Evolutionary conservation across 805 yeast genomes (phyloP), one percentile per base, ranked within the genome.

Genomic region (Cyberlindnera xishuangbannaensis): DNA sequence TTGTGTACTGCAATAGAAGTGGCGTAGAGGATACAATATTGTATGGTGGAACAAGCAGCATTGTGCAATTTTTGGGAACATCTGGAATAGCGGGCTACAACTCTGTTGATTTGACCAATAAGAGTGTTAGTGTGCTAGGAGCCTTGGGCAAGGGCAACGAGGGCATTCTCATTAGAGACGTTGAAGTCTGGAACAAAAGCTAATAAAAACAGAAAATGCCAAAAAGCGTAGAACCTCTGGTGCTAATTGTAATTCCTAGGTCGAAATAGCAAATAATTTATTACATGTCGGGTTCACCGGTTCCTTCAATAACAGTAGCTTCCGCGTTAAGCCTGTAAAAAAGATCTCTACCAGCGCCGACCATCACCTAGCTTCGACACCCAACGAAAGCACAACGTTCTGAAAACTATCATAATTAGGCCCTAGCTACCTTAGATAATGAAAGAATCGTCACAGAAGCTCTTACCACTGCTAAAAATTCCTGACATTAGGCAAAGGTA

Each of bases 21-120:
- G 97, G 97, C 0, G 61, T 79, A n/a, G 96, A 87, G 51, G 77
- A 65, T 30, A 72, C 69, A 25, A 69, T 76, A 2, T 55, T 76
- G 41, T 85, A 80, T 42, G 86, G 78, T 2, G 90, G 94, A 5
- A 68, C 83, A 1, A 63, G 76, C 3, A 65, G 63, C 2, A 72
- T 84, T 4, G 54, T 73, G 27, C 68, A 71, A 40, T 80, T 82
- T 44, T 65, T 65, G 40, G 74, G 73, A 0, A 41, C 41, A 15
- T 44, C 48, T 4, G 50, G 51, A 1, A 35, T 36, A 1, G 6
- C 26, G 1, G 52, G 55, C 19, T 56, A 50, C 18, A 48, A 51
- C 3, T 24, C 48, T 10, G 16, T 62, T 15, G 76, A 73, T 47
- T 44, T 61, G 12, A 45, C 55, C 1, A 75, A 74, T 43, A 57